Evolutionary conservation across 257 asterid species (phyloP), one percentile per base, ranked within the genome.

Genomic region (Nicotiana undulata): DNA sequence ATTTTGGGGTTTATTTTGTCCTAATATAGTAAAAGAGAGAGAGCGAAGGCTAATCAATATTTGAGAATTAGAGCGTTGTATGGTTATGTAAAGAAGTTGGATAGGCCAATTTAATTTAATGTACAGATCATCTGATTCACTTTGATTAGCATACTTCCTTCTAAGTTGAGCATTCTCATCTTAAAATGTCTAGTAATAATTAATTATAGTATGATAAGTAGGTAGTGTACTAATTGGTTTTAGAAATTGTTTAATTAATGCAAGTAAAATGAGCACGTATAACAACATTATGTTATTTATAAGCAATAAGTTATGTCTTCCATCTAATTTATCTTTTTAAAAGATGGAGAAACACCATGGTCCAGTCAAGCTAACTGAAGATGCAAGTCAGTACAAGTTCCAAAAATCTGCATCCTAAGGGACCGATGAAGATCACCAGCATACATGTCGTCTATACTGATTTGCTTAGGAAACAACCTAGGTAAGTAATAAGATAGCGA

Each of bases 31-130:
- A 24, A 44, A 72, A 6, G 59, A 7, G 67, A 44, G 60, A 22
- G 78, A 32, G 31, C 26, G 60, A 49, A 24, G 61, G 61, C 40
- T 72, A 40, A 72, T 72, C 61, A 72, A 72, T 72, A 72, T 32
- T 44, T 12, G 77, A 46, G 34, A 44, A 29, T 44, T 44, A 72
- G 77, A 44, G 60, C 17, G 78, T 58, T 72, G 44, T 74, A 74
- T 49, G 78, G 44, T 49, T 74, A 56, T 74, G 61, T 49, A 74
- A 61, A 74, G 78, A 44, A 70, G 77, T 74, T 74, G 78, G 61
- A 37, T 74, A 22, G 61, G 61, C 78, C 61, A 49, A 24, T 49
- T 24, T 49, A 74, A 74, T 74, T 74, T 49, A 74, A 74, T 74
- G 78, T 74, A 74, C 61, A 74, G 44, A 74, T 74, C 61, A 26